Conservation (phyloP, 2,329 filamentous ascomycete genomes). For the Elsinoe arachidis region DNA sequence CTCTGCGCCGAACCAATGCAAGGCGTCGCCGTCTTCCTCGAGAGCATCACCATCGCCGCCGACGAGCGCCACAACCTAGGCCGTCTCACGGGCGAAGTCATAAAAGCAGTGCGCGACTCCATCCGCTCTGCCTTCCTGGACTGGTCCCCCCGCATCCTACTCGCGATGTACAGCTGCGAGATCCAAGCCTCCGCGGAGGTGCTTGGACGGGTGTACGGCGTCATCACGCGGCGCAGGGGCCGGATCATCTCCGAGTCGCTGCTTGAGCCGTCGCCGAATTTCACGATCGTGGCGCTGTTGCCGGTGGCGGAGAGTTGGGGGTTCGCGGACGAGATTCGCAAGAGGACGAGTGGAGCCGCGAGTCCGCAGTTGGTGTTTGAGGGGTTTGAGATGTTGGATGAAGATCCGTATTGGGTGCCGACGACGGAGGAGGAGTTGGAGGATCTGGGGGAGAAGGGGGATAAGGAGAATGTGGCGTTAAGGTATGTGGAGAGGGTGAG, state of each 20-base stretch:
- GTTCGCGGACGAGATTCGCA: constrained; percentile 92
- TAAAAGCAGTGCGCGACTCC: constrained; percentile 77
- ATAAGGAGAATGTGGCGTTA: constrained; percentile 93
- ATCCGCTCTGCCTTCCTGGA: constrained; percentile 82
- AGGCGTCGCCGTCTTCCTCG: constrained; percentile 82
- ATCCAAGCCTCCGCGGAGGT: constrained; percentile 95
- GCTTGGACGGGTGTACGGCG: constrained; percentile 87
- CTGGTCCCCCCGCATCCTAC: constrained; percentile 89
- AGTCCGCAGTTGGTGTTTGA: constrained; percentile 89
- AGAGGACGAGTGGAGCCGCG: constrained; percentile 81
- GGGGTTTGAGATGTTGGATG: constrained; percentile 84
- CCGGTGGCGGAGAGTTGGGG: constrained; percentile 94
- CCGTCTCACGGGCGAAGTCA: constrained; percentile 83
- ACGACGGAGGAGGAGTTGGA: constrained; percentile 94
- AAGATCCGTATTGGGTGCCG: constrained; percentile 97
- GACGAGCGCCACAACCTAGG: constrained; percentile 57
- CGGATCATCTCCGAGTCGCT: constrained; percentile 83
- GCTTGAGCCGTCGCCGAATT: constrained; percentile 93
- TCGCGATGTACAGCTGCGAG: constrained; percentile 97
- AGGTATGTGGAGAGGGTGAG: constrained; percentile 88
- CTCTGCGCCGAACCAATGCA: constrained; percentile 90
- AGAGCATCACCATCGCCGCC: constrained; percentile 57
- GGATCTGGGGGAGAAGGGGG: constrained; percentile 87
- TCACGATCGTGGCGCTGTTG: constrained; percentile 79
- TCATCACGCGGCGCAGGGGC: constrained; percentile 89